Evolutionary conservation across 257 asterid species (phyloP).

Genomic region (Nicotiana tabacum): DNA sequence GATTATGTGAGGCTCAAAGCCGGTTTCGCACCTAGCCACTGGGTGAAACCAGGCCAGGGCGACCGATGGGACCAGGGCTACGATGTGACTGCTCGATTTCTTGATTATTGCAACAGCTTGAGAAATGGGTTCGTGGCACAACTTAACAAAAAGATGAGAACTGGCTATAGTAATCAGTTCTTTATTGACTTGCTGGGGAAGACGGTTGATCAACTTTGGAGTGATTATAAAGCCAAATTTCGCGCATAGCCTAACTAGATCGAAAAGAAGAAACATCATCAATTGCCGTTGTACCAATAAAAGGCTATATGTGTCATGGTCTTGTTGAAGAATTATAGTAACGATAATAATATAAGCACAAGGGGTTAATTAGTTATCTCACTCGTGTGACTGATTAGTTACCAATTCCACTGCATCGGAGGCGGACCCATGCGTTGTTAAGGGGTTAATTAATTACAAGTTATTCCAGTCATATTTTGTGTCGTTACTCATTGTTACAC

Average conservation of each 20-base stretch:
- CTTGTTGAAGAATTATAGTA: not conserved
- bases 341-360: not conserved
- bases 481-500: too few relatives aligned
- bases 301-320: not conserved
- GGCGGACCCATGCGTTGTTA: too few relatives aligned
- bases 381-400: too few relatives aligned
- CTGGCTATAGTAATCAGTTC: slow-evolving; percentile 30
- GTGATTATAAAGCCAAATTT: slow-evolving; percentile 47
- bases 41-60: slow-evolving; percentile 60
- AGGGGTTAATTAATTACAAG: too few relatives aligned
- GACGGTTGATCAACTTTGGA: slow-evolving; percentile 51
- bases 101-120: slow-evolving; percentile 48
- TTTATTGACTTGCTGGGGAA: slow-evolving; percentile 51
- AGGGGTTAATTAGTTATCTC: not conserved
- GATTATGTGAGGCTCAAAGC: slow-evolving; percentile 57
- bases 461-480: too few relatives aligned
- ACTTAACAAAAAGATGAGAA: slow-evolving; percentile 53
- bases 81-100: slow-evolving; percentile 56
- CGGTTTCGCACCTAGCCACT: slow-evolving; percentile 46
- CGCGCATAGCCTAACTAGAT: not conserved
- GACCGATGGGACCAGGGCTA: slow-evolving; percentile 63
- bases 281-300: not conserved
- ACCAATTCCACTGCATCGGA: too few relatives aligned
- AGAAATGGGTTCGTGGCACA: slow-evolving; percentile 49
- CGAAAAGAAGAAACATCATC: not conserved